A percentile compares a stretch with the other conserved stretches of the same genome.
phyloP scores from a whole-genome alignment of 225 moss, liverwort and hornwort genomes.

The Sphagnum contortum region DNA sequence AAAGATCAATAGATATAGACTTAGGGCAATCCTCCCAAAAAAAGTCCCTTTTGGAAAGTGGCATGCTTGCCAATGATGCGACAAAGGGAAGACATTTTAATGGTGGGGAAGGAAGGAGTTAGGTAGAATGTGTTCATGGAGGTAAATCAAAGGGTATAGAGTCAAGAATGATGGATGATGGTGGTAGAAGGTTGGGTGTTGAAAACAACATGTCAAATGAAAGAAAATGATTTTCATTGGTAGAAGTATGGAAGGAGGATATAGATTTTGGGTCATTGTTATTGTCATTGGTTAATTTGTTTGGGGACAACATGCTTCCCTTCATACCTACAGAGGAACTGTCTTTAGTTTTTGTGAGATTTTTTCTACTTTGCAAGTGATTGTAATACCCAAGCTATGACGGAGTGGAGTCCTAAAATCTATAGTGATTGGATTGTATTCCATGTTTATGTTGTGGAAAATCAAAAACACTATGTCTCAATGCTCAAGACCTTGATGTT shows the following conservation, averaged over 20 bases:
- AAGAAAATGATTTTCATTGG: conserved; percentile 60
- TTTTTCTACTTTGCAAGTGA: neutral
- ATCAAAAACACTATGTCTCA: too few relatives aligned
- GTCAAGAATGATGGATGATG: conserved; percentile 32
- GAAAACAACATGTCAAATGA: conserved; percentile 23
- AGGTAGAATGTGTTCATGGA: conserved; percentile 38
- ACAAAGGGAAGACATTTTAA: conserved; percentile 24
- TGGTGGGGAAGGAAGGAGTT: conserved; percentile 26
- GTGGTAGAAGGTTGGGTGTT: conserved; percentile 28
- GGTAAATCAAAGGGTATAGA: conserved; percentile 32
- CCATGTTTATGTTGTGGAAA: too few relatives aligned
- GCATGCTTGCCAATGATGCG: conserved; percentile 11
- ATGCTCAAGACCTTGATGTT: too few relatives aligned
- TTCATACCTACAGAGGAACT: conserved; percentile 86
- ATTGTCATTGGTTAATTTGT: conserved; percentile 71
- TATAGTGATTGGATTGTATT: too few relatives aligned
- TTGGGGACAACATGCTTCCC: conserved; percentile 96
- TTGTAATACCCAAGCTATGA: too few relatives aligned
- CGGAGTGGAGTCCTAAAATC: too few relatives aligned
- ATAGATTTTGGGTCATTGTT: conserved; percentile 57
- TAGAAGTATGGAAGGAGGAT: conserved; percentile 96
- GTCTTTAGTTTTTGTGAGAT: conserved; percentile 48
- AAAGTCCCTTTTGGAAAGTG: conserved; percentile 33
- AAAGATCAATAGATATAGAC: conserved; percentile 33
- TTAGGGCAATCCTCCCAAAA: conserved; percentile 39